Conservation (phyloP, 2,329 filamentous ascomycete species). For the Cadophora sp. region DNA sequence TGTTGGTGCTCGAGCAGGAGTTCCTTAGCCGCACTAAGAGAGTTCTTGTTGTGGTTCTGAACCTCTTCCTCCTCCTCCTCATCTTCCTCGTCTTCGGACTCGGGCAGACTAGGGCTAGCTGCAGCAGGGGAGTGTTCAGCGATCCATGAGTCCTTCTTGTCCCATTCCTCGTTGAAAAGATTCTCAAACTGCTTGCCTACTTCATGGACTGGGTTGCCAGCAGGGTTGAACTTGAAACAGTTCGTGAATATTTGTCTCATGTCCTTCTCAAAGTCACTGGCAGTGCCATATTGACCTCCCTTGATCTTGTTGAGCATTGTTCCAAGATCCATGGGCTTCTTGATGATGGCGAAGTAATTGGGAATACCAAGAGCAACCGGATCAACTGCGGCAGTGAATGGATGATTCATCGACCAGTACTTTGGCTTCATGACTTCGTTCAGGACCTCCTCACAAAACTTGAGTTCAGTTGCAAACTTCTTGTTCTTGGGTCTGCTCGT, state of each 20-base stretch:
- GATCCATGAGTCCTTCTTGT: constrained; percentile 81
- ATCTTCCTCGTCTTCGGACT: constrained; percentile 76
- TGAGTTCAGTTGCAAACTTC: constrained; percentile 86
- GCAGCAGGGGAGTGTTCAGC: constrained; percentile 72
- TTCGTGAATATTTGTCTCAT: constrained; percentile 86
- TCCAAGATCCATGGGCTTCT: constrained; percentile 92
- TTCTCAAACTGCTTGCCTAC: constrained; percentile 76
- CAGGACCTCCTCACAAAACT: constrained; percentile 85
- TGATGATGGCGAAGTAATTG: constrained; percentile 90
- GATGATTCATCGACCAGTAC: constrained; percentile 69
- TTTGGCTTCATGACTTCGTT: constrained; percentile 79
- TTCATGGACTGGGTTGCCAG: constrained; percentile 74
- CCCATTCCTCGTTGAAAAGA: constrained; percentile 78
- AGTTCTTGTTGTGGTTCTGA: constrained; percentile 54
- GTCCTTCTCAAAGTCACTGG: constrained; percentile 87
- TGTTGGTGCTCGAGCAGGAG: constrained; percentile 60
- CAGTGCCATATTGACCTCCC: constrained; percentile 77
- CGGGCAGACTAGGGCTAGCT: constrained; percentile 69
- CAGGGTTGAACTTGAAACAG: constrained; percentile 91
- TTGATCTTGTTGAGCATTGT: constrained; percentile 83
- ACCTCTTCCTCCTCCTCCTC: constrained; percentile 67
- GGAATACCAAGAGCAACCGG: constrained; percentile 94
- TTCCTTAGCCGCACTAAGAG: constrained; percentile 57
- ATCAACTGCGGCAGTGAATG: constrained; percentile 87
- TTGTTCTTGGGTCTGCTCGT: constrained; percentile 86